These are phyloP conservation scores for Blepharisma undulans DNA, from an alignment of 169 alveolate species.

Conservation along the genomic window DNA sequence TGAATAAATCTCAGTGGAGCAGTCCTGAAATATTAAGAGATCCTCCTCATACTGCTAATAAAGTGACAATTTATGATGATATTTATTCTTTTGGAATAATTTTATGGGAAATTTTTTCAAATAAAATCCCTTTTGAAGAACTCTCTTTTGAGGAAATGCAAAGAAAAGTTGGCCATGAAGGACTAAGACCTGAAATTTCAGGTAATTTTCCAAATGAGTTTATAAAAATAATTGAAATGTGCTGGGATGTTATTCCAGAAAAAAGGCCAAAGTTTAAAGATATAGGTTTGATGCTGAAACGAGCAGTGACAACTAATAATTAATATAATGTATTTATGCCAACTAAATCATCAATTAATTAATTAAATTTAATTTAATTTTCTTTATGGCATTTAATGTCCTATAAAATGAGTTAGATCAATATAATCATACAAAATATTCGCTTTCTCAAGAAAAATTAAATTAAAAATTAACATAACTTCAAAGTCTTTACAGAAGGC, in stretches of 20 bases:
- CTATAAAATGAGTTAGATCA: not conserved
- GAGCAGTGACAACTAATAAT: not conserved
- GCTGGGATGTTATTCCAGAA: constrained; percentile 14
- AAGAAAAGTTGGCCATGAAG: constrained; percentile 5
- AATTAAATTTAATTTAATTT: too few species aligned
- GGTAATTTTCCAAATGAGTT: not conserved
- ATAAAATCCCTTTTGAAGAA: constrained; percentile 8
- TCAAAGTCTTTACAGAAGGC: not conserved
- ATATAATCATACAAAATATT: too few species aligned
- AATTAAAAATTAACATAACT: not conserved
- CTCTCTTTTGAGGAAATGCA: not conserved
- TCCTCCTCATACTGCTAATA: not conserved
- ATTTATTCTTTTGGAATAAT: constrained; percentile 21
- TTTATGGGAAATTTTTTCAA: constrained; percentile 21
- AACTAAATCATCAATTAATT: not conserved
- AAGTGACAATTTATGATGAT: not conserved
- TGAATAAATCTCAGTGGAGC: constrained; percentile 18
- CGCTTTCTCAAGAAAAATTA: not conserved
- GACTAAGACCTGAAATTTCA: not conserved
- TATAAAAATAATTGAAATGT: not conserved
- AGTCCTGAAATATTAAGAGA: constrained; percentile 21
- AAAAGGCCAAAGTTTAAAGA: not conserved
- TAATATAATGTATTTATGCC: not conserved
- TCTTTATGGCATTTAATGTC: not conserved
- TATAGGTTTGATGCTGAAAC: not conserved